Evolutionary conservation across 2,329 filamentous ascomycete species (phyloP), one percentile per base, ranked within the genome.

Genomic region (Fonsecaea multimorphosa): DNA sequence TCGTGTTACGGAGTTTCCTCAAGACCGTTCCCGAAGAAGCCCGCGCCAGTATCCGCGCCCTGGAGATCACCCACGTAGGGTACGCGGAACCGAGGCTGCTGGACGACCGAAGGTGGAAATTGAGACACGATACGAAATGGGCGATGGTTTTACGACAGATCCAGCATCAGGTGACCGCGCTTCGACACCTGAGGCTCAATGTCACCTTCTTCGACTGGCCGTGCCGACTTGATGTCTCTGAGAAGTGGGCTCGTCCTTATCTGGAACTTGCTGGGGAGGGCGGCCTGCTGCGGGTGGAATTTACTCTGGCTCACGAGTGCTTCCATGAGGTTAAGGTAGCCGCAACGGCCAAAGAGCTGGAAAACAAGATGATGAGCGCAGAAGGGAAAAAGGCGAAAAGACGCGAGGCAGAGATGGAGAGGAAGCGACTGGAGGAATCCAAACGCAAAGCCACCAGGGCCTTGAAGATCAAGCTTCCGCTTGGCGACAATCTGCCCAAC

Each of bases 1-100:
- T 67, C 32, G 58, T 72, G 64, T 74, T 81, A 72, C 77, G 82
- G 71, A 80, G 79, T 46, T 78, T 77, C 64, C 73, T 73, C 55
- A 67, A 59, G 29, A 72, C 73, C 56, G 69, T 74, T 51, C 78
- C 80, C 61, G 81, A 77, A 67, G 83, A 74, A 51, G 76, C 78
- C 61, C 79, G 80, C 67, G 83, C 74, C 16, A 80, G 80, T 46
- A 78, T 76, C 27, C 75, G 51, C 44, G 65, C 60, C n/a, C 24
- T 73, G 8, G 67, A 70, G 40, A 63, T 73, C 16, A 58, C 40
- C 19, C 65, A 72, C 27, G 46, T 31, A 9, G 69, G 70, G 2
- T 72, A 73, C 53, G 69, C 66, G 14, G 68, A 72, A 57, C 71
- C 71, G n/a, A 22, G 56, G 14, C 57, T 57, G 60, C 66, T 70